Evolutionary conservation across 495 filamentous ascomycete species (phyloP), one percentile per base, ranked within the genome.

Genomic region (Cercophora samala): DNA sequence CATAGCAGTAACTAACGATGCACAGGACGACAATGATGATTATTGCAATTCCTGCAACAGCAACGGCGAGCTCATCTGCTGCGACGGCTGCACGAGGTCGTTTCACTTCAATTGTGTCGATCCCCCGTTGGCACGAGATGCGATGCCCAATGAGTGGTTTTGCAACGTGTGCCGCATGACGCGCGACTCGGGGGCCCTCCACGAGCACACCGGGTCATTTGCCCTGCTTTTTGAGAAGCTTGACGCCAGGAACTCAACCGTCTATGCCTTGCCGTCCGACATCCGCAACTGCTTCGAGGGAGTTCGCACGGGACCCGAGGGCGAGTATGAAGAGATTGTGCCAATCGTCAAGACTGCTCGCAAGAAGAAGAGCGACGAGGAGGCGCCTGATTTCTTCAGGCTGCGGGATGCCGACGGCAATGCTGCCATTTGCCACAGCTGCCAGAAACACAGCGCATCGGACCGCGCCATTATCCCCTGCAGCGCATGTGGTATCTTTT

Each of bases 101-200:
- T 97, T 93, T 77, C 95, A 99, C 76, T 92, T 93, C 73, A 81
- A 81, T 56, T 99, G 95, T 75, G 81, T 93, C 56, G 88, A 94
- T 72, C 93, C 94, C 63, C 90, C 92, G 5, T 78, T 93, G 68
- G 82, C 87, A 60, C 80, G 85, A 56, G 82, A 86, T 62, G 82
- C 86, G 59, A 88, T 89, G 53, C 85, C 90, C 42, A 89, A 87
- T 22, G 87, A 91, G 68, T 98, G 92, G 91, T 93, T 85, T 69
- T 99, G 95, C 78, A 89, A 89, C 68, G 83, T 83, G 62, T 98
- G 94, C 77, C 77, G 82, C 52, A 63, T 75, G 58, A 68, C 73
- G 11, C 75, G 75, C 2, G 66, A 75, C 60, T 74, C 71, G 6
- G 76, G 76, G 58, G 76, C 75, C 18, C 72, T 78, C 60, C 75